Percentiles rank a stretch among this genome's conserved stretches.
Evolutionary conservation across 805 yeast species (phyloP).

Genomic region (Cyberlindnera petersonii): DNA sequence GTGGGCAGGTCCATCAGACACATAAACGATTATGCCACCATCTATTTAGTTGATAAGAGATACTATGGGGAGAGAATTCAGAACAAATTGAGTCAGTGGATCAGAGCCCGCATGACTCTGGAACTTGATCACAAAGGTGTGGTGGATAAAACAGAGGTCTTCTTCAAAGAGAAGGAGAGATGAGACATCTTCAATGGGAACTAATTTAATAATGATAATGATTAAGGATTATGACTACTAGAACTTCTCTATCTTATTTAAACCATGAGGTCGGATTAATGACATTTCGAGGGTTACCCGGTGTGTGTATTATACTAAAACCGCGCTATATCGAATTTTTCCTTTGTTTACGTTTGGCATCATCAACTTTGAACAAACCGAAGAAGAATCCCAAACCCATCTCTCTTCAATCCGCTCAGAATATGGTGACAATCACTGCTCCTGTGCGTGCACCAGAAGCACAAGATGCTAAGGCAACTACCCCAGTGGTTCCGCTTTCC

Average conservation of each 20-base stretch:
- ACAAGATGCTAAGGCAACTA: background rate
- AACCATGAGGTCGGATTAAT: background rate
- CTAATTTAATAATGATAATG: background rate
- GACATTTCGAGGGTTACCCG: slow-evolving; percentile 7
- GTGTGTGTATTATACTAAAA: too few species aligned
- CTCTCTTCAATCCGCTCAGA: too few species aligned
- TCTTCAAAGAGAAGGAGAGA: slow-evolving; percentile 12
- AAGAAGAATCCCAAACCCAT: too few species aligned
- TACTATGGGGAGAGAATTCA: slow-evolving; percentile 46
- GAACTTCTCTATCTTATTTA: background rate
- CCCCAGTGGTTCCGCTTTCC: slow-evolving; percentile 12
- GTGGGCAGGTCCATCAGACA: slow-evolving; percentile 91
- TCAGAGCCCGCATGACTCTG: slow-evolving; percentile 39
- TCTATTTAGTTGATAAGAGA: slow-evolving; percentile 67
- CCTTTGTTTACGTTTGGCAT: slow-evolving; percentile 7
- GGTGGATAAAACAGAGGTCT: slow-evolving; percentile 21
- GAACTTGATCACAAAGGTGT: slow-evolving; percentile 19
- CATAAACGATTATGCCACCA: slow-evolving; percentile 71
- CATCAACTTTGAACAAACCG: background rate
- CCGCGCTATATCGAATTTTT: slow-evolving; percentile 3
- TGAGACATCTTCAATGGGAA: background rate
- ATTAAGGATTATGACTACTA: background rate
- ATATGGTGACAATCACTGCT: background rate
- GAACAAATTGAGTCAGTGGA: slow-evolving; percentile 71
- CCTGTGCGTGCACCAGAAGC: background rate